phyloP scores from a whole-genome alignment of 805 yeast genomes.

The Barnettozyma salicaria region DNA sequence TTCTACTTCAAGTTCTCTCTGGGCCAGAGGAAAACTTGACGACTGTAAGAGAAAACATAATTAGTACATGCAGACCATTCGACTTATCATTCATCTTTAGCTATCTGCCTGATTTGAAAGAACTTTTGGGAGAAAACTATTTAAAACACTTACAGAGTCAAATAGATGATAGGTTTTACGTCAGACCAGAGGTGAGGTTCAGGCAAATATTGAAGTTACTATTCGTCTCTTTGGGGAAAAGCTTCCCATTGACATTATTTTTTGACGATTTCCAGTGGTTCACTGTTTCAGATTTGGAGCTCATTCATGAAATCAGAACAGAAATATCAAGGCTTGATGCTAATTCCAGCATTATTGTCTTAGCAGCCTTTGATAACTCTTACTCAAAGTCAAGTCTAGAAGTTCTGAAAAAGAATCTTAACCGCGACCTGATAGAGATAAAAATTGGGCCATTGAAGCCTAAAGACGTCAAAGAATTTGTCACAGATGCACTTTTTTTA shows the following conservation, averaged over 20 bases:
- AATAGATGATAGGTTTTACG: conserved; percentile 18
- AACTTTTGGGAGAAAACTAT: conserved; percentile 39
- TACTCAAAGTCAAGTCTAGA: conserved; percentile 7
- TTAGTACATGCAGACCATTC: conserved; percentile 31
- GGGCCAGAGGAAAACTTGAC: conserved; percentile 31
- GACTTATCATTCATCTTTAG: conserved; percentile 37
- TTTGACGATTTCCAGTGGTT: conserved; percentile 44
- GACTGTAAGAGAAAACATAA: conserved; percentile 37
- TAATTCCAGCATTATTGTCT: conserved; percentile 24
- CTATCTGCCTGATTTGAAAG: conserved; percentile 40
- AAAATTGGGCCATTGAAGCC: conserved; percentile 14
- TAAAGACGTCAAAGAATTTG: conserved; percentile 1
- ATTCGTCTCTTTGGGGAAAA: conserved; percentile 34
- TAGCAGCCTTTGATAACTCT: conserved; percentile 22
- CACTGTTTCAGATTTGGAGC: conserved; percentile 27
- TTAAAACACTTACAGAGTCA: conserved; percentile 21
- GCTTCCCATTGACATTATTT: conserved; percentile 38
- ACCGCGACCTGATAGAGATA: conserved; percentile 18
- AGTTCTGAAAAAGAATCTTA: conserved; percentile 17
- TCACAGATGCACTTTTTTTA: conserved; percentile 12
- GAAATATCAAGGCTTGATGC: conserved; percentile 23
- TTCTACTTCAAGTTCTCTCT: conserved; percentile 37
- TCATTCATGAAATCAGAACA: conserved; percentile 24
- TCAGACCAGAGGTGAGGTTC: conserved; percentile 35
- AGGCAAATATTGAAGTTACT: conserved; percentile 38